Evolutionary conservation across 2,329 filamentous ascomycete genomes (phyloP).

Genomic region (Magnaporthiopsis poae): DNA sequence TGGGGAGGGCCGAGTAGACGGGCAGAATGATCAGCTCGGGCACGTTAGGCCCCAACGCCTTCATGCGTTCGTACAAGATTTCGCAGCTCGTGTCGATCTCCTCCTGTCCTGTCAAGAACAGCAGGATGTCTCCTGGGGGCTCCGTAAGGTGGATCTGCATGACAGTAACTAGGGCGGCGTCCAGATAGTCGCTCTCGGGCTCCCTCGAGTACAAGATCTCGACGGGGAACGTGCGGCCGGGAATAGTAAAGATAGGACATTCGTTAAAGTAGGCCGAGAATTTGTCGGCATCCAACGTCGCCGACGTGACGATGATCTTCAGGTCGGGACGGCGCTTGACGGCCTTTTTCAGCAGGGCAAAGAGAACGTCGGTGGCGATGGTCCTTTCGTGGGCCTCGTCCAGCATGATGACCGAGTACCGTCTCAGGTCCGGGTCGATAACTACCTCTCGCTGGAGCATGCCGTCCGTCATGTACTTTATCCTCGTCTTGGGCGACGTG

Average conservation of each 20-base stretch:
- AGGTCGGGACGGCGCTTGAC: constrained; percentile 75
- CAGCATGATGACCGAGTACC: constrained; percentile 94
- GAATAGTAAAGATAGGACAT: constrained; percentile 93
- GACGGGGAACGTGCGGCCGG: constrained; percentile 87
- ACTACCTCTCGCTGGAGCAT: constrained; percentile 95
- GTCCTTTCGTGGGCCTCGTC: constrained; percentile 97
- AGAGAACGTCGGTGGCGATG: constrained; percentile 89
- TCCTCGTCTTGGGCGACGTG: constrained; percentile 75
- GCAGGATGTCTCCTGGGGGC: constrained; percentile 82
- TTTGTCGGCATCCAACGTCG: constrained; percentile 92
- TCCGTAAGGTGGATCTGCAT: constrained; percentile 98
- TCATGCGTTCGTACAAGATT: constrained; percentile 90
- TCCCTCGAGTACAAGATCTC: constrained; percentile 93
- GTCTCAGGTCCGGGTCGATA: constrained; percentile 75
- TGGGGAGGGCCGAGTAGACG: constrained; percentile 89
- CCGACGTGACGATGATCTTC: constrained; percentile 92
- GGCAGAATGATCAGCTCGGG: constrained; percentile 88
- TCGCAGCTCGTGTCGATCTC: constrained; percentile 95
- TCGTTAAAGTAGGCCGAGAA: constrained; percentile 94
- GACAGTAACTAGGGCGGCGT: constrained; percentile 85
- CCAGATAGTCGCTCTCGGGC: constrained; percentile 90
- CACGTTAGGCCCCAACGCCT: constrained; percentile 78
- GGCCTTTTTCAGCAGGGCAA: constrained; percentile 88
- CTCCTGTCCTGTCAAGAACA: constrained; percentile 94
- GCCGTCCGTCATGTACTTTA: constrained; percentile 99